Conservation (phyloP, 495 filamentous ascomycete species). For the Podospora pseudoanserina region DNA sequence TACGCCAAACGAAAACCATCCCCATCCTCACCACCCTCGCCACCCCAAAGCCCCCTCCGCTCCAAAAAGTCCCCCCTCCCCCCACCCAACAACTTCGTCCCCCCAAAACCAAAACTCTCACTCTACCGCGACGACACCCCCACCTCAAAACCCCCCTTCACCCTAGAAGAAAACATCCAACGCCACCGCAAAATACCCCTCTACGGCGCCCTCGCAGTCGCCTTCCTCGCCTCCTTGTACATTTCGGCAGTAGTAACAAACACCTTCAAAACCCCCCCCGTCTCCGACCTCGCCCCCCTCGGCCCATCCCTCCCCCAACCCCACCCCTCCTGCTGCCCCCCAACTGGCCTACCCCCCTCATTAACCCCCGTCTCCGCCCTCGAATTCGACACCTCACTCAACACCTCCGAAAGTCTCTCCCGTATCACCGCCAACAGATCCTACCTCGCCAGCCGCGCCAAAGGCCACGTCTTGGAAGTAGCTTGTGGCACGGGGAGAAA, state of each 20-base stretch:
- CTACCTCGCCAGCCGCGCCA: slow-evolving; percentile 56
- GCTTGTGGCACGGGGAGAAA: slow-evolving; percentile 92
- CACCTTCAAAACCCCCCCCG: slow-evolving; percentile 18
- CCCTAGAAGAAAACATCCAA: not conserved
- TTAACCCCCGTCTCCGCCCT: slow-evolving; percentile 22
- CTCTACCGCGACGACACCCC: not conserved
- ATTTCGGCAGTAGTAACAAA: slow-evolving; percentile 33
- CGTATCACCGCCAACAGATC: slow-evolving; percentile 60
- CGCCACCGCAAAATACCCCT: slow-evolving; percentile 1
- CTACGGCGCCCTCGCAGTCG: slow-evolving; percentile 18
- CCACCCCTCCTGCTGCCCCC: not conserved
- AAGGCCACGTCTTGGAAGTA: slow-evolving; percentile 83
- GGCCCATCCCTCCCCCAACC: not conserved
- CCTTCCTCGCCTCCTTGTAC: slow-evolving; percentile 30
- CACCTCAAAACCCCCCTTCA: not conserved
- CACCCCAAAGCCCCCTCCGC: too few species aligned
- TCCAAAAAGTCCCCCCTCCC: too few species aligned
- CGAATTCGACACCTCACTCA: slow-evolving; percentile 35
- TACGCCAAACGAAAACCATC: not conserved
- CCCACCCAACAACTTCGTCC: not conserved
- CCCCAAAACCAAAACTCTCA: not conserved
- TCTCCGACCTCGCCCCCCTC: not conserved
- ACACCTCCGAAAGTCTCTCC: slow-evolving; percentile 59
- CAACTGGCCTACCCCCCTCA: slow-evolving; percentile 20
- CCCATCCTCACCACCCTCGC: not conserved